Evolutionary conservation across 1,139 yeast genomes (phyloP).

Genomic region (Candida buenavistaensis): DNA sequence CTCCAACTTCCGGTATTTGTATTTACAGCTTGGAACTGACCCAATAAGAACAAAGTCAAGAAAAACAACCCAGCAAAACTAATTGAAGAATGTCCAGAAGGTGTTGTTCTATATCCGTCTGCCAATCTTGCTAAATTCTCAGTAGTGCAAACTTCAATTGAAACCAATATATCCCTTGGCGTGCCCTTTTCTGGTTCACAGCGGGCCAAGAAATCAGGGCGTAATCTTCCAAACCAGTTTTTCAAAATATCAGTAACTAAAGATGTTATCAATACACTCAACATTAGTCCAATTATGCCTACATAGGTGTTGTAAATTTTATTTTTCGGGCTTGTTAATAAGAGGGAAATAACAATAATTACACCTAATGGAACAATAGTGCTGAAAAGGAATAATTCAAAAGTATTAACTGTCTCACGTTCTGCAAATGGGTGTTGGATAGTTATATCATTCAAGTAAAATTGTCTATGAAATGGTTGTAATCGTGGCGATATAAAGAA

Average conservation of each 20-base stretch:
- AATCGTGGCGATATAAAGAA: constrained; percentile 48
- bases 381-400: constrained; percentile 37
- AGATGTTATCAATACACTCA: constrained; percentile 42
- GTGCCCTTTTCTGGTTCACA: constrained; percentile 58
- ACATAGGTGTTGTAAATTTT: constrained; percentile 41
- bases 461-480: constrained; percentile 72
- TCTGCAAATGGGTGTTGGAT: constrained; percentile 75
- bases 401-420: constrained; percentile 54
- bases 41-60: constrained; percentile 62
- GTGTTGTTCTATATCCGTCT: constrained; percentile 79
- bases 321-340: constrained; percentile 34
- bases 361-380: constrained; percentile 37
- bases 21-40: constrained; percentile 48
- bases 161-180: constrained; percentile 50
- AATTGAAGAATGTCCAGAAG: constrained; percentile 73
- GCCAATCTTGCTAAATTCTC: constrained; percentile 37
- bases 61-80: constrained; percentile 68
- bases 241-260: constrained; percentile 55
- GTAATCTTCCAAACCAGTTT: constrained; percentile 70
- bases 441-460: constrained; percentile 41
- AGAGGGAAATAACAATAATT: constrained; percentile 24
- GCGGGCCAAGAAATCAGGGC: constrained; percentile 78
- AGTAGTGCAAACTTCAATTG: constrained; percentile 65
- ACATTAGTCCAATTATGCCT: constrained; percentile 39
- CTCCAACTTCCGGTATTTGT: constrained; percentile 58